Evolutionary conservation across 805 yeast species (phyloP), one percentile per base, ranked within the genome.

Genomic region (Ogataea glucozyma): DNA sequence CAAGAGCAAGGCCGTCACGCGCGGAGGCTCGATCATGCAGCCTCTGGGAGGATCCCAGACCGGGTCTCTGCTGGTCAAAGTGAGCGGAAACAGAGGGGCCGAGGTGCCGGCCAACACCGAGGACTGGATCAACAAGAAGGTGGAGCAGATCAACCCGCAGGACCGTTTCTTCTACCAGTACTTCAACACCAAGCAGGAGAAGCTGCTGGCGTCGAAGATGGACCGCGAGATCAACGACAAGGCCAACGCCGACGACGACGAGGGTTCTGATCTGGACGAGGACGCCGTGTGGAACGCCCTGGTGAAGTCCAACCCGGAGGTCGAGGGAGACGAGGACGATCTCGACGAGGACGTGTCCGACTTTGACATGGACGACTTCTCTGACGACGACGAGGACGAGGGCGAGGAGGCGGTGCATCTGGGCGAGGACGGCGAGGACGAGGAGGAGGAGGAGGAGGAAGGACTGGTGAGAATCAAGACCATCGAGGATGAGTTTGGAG

Each of bases 1-100:
- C 36, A 88, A 88, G 69, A 84, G 80, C 56, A 86, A 84, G 64
- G 72, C 81, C 14, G 63, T 71, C 24, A 69, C 82, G n/a, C 82
- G 85, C 61, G 98, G 98, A 57, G 72, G 85, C 4, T 88, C 97
- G 32, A 90, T 93, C 61, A 93, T 93, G 98, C 99, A 93, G 72
- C 98, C 99, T 38, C 72, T 93, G 51, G 89, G 95, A 33, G 97
- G 97, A 49, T 75, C 81, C 1, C 85, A 83, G 49, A 82, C 87
- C 16, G 87, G 85, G 8, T 69, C 82, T 4, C 66, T 85, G 40
- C 71, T 85, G 52, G 87, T 85, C 10, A 81, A 72, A 56, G 79
- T 88, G n/a, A 76, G 87, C 4, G 60, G 54, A 24, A 41, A 42
- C 4, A 53, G 59, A 13, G 58, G 53, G 12, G 62, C 63, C 4